phyloP scores from a whole-genome alignment of 495 filamentous ascomycete species.

The Astrothelium subdiscretum region DNA sequence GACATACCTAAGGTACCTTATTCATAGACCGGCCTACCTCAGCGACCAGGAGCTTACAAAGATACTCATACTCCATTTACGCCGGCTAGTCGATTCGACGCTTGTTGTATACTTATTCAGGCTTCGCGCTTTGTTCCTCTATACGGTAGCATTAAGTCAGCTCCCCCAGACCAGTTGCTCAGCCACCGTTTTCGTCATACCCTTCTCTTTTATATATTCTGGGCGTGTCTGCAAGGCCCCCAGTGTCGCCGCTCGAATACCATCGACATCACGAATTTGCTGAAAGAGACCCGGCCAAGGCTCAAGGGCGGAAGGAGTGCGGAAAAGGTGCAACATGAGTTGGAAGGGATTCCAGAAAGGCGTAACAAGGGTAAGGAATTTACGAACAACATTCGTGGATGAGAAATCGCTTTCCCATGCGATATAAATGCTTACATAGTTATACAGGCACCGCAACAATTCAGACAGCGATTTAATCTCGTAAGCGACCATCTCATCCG shows the following conservation, averaged over 20 bases:
- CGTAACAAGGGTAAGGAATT: constrained; percentile 54
- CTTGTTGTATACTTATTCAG: neutral
- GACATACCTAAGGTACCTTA: neutral
- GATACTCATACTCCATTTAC: neutral
- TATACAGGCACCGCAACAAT: constrained; percentile 70
- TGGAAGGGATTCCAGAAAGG: constrained; percentile 93
- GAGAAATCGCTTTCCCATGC: neutral
- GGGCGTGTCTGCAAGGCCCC: neutral
- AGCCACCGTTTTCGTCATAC: neutral
- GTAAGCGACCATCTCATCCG: constrained; percentile 26
- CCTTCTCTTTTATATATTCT: neutral
- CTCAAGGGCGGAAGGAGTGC: neutral
- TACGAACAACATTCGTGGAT: neutral
- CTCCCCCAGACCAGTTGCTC: neutral
- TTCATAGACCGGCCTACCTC: neutral
- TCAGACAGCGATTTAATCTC: constrained; percentile 86
- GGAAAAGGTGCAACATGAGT: constrained; percentile 47
- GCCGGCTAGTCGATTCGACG: too few species aligned
- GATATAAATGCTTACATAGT: neutral
- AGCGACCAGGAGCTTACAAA: neutral
- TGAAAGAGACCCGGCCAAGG: neutral
- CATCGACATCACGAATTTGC: neutral
- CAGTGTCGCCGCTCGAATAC: neutral
- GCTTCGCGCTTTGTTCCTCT: neutral
- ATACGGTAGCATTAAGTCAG: neutral